Evolutionary conservation across 164 flowering plant species (phyloP), one percentile per base, ranked within the genome.

Genomic region (Tetracentron sinense): DNA sequence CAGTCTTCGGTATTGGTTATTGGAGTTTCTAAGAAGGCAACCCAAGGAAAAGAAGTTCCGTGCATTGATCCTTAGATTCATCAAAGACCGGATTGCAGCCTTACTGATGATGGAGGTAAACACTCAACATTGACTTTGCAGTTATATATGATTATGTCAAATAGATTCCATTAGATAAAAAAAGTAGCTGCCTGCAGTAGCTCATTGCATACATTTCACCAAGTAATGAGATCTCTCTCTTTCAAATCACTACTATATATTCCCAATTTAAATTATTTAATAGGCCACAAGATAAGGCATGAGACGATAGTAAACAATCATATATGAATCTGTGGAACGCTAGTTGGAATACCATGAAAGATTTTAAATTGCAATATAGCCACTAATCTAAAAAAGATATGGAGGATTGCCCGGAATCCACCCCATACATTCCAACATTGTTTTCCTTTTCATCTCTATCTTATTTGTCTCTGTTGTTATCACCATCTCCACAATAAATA

Each of bases 1-100:
- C 75, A 87, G 97, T 76, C 85, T 87, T 33, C 78, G 93, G n/a
- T 94, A 94, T 78, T 94, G 98, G 98, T 74, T 81, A 65, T 54
- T 94, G 65, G 97, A 94, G 74, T 90, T 66, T 59, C 51, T 94
- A 69, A 81, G 90, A 75, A 76, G 91, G 69, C 96, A 94, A 64
- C 93, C 92, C 26, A 86, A 83, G 72, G 89, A 58, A 52, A 77
- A 67, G 77, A 84, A 60, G 50, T 90, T 78, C 31, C 86, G 77
- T 57, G 98, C 90, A 3, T 71, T 94, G 80, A 75, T 94, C 54
- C 94, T 94, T 33, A 80, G 85, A 72, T 90, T 90, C 67, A 83
- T 94, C 62, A 94, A 94, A 78, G 96, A 90, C 67, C 80, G 95
- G 29, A 58, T 68, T 62, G 98, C 95, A 53, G 82, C 89, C 16